phyloP scores from a whole-genome alignment of 257 asterid genomes.

The Ilex asprella region DNA sequence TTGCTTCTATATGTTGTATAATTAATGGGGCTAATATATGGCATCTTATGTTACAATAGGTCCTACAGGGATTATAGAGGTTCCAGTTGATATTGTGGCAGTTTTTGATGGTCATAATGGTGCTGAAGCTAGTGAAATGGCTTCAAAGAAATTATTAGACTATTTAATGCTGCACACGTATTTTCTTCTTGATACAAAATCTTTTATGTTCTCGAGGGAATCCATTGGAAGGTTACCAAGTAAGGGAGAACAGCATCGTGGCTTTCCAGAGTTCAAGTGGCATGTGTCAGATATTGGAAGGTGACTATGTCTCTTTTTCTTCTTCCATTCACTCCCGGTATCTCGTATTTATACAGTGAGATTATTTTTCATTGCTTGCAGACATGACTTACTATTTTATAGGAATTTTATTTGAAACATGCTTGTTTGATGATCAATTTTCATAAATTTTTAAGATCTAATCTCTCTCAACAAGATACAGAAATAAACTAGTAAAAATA shows the following conservation, averaged over 20 bases:
- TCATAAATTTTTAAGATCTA: too few relatives aligned
- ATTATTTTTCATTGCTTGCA: too few relatives aligned
- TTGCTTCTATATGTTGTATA: background rate
- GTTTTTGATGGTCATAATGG: constrained; percentile 98
- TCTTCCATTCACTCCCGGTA: too few relatives aligned
- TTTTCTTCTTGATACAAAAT: constrained; percentile 80
- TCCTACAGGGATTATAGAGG: constrained; percentile 59
- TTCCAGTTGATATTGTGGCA: constrained; percentile 72
- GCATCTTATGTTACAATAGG: constrained; percentile 29
- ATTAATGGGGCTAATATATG: background rate
- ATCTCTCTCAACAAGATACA: too few relatives aligned
- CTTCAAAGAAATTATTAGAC: constrained; percentile 66
- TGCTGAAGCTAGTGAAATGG: constrained; percentile 90
- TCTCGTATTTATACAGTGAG: too few relatives aligned
- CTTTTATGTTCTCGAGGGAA: constrained; percentile 53
- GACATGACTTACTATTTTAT: too few relatives aligned
- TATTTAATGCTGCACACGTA: constrained; percentile 57
- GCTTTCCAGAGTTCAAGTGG: constrained; percentile 34
- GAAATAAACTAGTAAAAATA: background rate
- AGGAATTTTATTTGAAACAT: too few relatives aligned
- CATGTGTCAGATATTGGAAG: constrained; percentile 60
- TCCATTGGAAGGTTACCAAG: constrained; percentile 47
- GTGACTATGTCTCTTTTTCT: constrained; percentile 16
- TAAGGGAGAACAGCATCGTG: constrained; percentile 32
- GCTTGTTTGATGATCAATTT: too few relatives aligned